Evolutionary conservation across 2,329 filamentous ascomycete genomes (phyloP), one percentile per base, ranked within the genome.

Genomic region (Atkinsonella hypoxylon): DNA sequence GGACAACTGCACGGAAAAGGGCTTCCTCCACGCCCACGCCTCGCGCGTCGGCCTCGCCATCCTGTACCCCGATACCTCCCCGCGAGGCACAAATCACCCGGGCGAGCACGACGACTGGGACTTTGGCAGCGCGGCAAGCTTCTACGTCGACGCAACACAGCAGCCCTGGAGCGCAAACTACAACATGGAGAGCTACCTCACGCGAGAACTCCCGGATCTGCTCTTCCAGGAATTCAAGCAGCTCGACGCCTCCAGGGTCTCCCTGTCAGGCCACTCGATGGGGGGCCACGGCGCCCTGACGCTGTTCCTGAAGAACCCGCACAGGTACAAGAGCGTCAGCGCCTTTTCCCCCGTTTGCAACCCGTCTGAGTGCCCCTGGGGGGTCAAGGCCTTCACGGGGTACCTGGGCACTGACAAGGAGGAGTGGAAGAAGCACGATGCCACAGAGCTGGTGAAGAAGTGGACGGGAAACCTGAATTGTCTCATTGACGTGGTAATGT

Each of bases 211-310:
- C n/a, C 91, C 90, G 1, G 71, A 75, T 15, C 74, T 82, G 1
- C 77, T 97, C 22, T 94, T 90, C 67, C 67, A 68, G 31, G 76
- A 79, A 26, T 95, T 89, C 69, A 73, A 78, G 31, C 76, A 66
- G 58, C 73, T 98, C 31, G 91, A 97, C 66, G 62, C 68, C 0
- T 68, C 62, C 30, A 77, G 84, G 40, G 82, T 96, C 50, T 85
- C 83, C 67, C 93, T 98, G 61, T 88, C 87, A 40, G 93, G 93
- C 6, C 93, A 98, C 72, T 90, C 84, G 61, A 98, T 98, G 93
- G 93, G 93, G 58, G 93, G 93, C 0, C 93, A 98, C 68, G 93
- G 93, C 55, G 93, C 93, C 43, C 74, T 98, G 59, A 95, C 90
- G 44, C 71, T 97, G 59, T 97, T 87, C 74, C 77, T 98, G 48